phyloP scores from a whole-genome alignment of 2,329 filamentous ascomycete genomes.

The Colletotrichum liaoningense region DNA sequence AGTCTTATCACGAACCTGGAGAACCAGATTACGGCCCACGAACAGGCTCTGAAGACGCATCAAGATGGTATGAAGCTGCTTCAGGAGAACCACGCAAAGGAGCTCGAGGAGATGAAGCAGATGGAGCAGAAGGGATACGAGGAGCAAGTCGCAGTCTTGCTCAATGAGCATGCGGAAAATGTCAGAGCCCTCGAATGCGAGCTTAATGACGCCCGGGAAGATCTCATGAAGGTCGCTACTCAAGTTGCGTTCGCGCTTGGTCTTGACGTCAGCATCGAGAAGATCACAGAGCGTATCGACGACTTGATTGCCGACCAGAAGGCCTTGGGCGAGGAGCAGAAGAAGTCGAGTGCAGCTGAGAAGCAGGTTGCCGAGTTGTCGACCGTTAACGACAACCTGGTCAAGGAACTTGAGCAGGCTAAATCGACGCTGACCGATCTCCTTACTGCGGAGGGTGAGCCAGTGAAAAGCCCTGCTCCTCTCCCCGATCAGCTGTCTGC shows the following conservation, averaged over 20 bases:
- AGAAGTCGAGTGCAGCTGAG: conserved; percentile 68
- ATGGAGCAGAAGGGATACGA: conserved; percentile 67
- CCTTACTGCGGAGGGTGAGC: conserved; percentile 61
- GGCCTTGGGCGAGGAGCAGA: conserved; percentile 68
- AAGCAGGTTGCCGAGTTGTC: conserved; percentile 66
- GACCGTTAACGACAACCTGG: conserved; percentile 67
- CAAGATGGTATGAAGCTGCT: conserved; percentile 63
- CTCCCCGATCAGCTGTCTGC: conserved; percentile 68
- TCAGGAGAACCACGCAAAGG: conserved; percentile 60
- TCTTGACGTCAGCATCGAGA: conserved; percentile 74
- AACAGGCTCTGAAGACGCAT: conserved; percentile 66
- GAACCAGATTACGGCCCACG: conserved; percentile 69
- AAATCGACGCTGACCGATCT: conserved; percentile 66
- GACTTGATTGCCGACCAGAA: conserved; percentile 69
- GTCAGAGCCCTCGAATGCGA: conserved; percentile 69
- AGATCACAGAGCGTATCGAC: conserved; percentile 72
- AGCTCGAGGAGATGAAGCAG: conserved; percentile 60
- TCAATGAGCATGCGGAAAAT: conserved; percentile 69
- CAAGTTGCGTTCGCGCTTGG: conserved; percentile 71
- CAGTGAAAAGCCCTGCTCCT: conserved; percentile 56
- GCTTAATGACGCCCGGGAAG: conserved; percentile 73
- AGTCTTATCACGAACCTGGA: conserved; percentile 65
- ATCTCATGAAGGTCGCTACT: conserved; percentile 72
- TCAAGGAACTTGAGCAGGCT: conserved; percentile 72
- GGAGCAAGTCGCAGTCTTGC: conserved; percentile 67